Conservation (phyloP, 768 basidiomycete genomes). For the Sutorius australiensis region DNA sequence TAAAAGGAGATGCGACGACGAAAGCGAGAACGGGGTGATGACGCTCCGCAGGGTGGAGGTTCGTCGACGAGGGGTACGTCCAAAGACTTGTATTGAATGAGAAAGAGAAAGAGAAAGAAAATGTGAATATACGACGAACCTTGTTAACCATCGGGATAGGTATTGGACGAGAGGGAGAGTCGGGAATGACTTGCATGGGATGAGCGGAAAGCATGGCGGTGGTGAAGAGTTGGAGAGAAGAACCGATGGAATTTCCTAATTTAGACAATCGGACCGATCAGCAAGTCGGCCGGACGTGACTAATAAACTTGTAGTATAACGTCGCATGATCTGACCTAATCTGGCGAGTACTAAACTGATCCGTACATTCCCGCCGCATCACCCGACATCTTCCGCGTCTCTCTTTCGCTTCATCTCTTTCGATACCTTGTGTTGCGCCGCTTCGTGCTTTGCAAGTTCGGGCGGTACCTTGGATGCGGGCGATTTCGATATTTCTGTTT, state of each 20-base stretch:
- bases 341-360: too few species aligned
- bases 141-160: neutral
- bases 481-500: slow-evolving; percentile 85
- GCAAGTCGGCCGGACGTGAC: slow-evolving; percentile 11
- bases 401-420: slow-evolving; percentile 94
- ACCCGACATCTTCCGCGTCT: slow-evolving; percentile 74
- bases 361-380: neutral
- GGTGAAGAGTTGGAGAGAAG: neutral
- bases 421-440: slow-evolving; percentile 87
- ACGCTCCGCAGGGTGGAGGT: neutral
- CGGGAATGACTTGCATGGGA: slow-evolving; percentile 32
- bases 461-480: slow-evolving; percentile 85
- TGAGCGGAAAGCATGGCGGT: slow-evolving; percentile 35
- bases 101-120: neutral
- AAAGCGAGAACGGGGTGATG: slow-evolving; percentile 28
- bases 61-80: neutral
- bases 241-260: slow-evolving; percentile 3
- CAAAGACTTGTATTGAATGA: neutral
- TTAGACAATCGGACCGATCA: slow-evolving; percentile 20
- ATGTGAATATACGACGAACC: neutral
- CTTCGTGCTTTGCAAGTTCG: slow-evolving; percentile 88
- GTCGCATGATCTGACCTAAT: neutral
- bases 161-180: neutral
- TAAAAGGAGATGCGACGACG: slow-evolving; percentile 29
- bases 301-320: neutral